These are phyloP conservation scores for Blastomyces emzantsi DNA, from an alignment of 2,329 filamentous ascomycete species.

Conservation along the genomic window DNA sequence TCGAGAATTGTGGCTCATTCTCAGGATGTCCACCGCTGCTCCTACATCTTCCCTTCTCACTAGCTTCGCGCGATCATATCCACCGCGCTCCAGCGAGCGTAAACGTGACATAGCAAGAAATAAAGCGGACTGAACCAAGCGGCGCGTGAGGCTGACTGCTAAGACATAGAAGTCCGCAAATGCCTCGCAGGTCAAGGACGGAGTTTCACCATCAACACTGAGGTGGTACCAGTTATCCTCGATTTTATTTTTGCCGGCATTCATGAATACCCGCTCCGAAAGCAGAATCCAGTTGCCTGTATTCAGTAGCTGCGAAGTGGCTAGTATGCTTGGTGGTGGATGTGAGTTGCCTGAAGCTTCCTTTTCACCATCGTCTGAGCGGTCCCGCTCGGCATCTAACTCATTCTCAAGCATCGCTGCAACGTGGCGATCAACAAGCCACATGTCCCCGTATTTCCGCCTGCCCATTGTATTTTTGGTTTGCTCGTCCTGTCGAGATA, in stretches of 20 bases:
- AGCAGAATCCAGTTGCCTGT: conserved; percentile 54
- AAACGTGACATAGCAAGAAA: conserved; percentile 63
- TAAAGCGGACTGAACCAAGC: conserved; percentile 59
- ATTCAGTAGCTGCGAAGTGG: conserved; percentile 51
- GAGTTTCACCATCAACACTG: conserved; percentile 45
- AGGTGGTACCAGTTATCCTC: conserved; percentile 61
- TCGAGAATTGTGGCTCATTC: conserved; percentile 36
- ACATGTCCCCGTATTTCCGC: conserved; percentile 52
- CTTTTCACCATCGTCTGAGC: background rate
- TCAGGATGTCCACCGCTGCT: conserved; percentile 47
- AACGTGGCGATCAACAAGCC: conserved; percentile 49
- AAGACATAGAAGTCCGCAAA: conserved; percentile 68
- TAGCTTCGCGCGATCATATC: conserved; percentile 23
- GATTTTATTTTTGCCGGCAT: conserved; percentile 44
- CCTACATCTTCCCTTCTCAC: conserved; percentile 44
- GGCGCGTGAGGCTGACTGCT: conserved; percentile 56
- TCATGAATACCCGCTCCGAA: conserved; percentile 67
- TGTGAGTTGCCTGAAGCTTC: background rate
- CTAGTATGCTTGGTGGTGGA: conserved; percentile 28
- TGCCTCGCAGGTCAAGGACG: conserved; percentile 64
- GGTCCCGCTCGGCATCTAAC: conserved; percentile 7
- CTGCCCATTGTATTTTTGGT: conserved; percentile 54
- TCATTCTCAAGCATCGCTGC: conserved; percentile 27
- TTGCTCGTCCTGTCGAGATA: conserved; percentile 56
- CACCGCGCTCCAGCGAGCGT: conserved; percentile 37